Base-by-base conservation (phyloP, 2,329 filamentous ascomycete species). In the Epichloe elymi region DNA sequence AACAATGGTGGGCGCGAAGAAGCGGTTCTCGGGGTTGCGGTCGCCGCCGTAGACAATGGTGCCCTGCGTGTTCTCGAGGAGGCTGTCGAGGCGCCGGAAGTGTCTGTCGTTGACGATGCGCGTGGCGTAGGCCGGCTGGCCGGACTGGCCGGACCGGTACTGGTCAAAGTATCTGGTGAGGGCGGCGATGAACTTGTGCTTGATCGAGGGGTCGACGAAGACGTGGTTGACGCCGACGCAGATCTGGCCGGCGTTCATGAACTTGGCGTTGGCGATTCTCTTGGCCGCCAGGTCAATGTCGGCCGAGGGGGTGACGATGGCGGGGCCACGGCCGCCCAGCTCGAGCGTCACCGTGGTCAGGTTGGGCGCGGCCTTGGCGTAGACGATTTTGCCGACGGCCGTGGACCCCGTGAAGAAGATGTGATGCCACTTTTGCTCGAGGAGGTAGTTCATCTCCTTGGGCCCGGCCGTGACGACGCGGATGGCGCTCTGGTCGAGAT, bases 341-440 rank as follows among this genome's bases (percentile, higher is more conserved):
- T 75, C 72, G 2, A 75, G 61, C 0, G 66, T 65, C 1, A 64
- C 63, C 0, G 70, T 68, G 0, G 72, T 74, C n/a, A 75, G 62
- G 52, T 73, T 57, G 40, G 68, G 69, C 3, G 71, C 70, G 3
- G 72, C 71, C 4, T 70, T 69, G 1, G 57, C 55, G 47, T 63
- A 59, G 15, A 74, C 58, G 12, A 67, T 62, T 23, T 63, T 64
- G 7, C 60, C 72, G 14, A 73, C 60, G 15, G 55, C 60, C 10
- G 63, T 59, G 1, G 66, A 69, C 0, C 71, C 71, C 0, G 70
- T 74, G 56, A 69, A 74, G 60, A 73, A 74, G 43, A 74, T 70
- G 51, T 72, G 66, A 54, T 72, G 61, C 53, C 67, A 73, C 48
- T 63, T 65, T 8, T 63, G 58, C 33, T 66, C 57, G 1, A 74